Base-by-base conservation (phyloP, 306 rosid genomes). In the Albizia julibrissin region DNA sequence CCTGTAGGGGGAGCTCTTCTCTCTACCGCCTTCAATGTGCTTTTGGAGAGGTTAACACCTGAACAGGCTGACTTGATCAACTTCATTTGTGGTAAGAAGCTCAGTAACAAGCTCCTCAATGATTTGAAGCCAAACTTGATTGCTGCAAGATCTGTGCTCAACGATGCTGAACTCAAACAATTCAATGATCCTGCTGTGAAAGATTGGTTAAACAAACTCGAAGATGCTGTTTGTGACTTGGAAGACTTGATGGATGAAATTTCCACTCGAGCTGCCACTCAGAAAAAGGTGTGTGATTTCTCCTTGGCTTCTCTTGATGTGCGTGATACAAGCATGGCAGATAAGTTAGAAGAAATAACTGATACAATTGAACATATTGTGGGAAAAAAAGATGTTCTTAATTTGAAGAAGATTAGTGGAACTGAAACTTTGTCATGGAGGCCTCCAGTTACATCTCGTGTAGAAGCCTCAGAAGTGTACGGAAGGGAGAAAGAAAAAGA, bases 81-180 rank as follows among this genome's bases (percentile, higher is more conserved):
- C 18, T 62, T 82, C 69, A 61, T 86, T n/a, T 26, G 11, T 10
- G 62, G 29, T 16, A 49, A 46, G 69, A 83, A 83, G 40, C 65
- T 47, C 5, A 24, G 29, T 33, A 1, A 37, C 3, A 27, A n/a
- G 0, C 7, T 64, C 15, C 34, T 78, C 14, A 29, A 19, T 14
- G 4, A 52, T 80, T 58, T 22, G 64, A 58, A 58, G 64, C 64
- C 64, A n/a, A 1, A 3, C 31, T 9, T 58, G 64, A n/a, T 21
- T 59, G 56, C 68, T 2, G 72, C 44, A 6, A 61, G 15, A 22
- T 16, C 33, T 3, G 43, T 86, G 11, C 69, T 87, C 4, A 62
- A 58, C 13, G 85, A 87, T 59, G 89, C 89, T 0, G 85, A 84
- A 66, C 54, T 59, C 29, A 80, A 83, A 50, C 87, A 86, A 33